Evolutionary conservation across 2,329 filamentous ascomycete genomes (phyloP).

Genomic region (Exophiala mesophila): DNA sequence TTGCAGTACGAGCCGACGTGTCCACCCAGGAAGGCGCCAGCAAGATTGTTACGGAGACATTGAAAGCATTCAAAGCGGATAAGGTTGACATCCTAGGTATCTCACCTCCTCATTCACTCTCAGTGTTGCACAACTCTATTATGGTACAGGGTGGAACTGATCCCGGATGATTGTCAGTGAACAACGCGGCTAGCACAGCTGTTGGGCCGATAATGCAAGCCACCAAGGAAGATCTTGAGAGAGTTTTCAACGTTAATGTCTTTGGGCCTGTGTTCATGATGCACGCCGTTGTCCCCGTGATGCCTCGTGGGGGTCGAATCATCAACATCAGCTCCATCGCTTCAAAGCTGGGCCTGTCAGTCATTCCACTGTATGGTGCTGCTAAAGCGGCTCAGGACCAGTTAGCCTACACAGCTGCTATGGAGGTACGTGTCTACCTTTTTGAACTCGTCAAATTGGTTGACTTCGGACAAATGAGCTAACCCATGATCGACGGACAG

Average conservation of each 20-base stretch:
- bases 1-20: conserved; percentile 13
- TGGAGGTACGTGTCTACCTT: conserved; percentile 40
- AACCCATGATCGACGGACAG: not conserved
- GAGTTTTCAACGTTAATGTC: conserved; percentile 54
- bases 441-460: not conserved
- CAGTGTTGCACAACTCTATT: too few species aligned
- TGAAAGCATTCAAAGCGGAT: conserved; percentile 14
- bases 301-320: conserved; percentile 40
- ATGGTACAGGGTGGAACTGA: too few species aligned
- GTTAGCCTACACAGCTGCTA: conserved; percentile 51
- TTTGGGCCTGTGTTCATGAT: conserved; percentile 35
- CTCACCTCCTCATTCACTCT: too few species aligned
- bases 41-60: conserved; percentile 8
- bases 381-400: conserved; percentile 58
- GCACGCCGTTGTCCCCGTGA: conserved; percentile 10
- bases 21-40: conserved; percentile 8
- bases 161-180: too few species aligned
- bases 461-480: conserved; percentile 46
- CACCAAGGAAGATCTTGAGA: conserved; percentile 42
- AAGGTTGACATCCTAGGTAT: conserved; percentile 25
- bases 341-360: conserved; percentile 14
- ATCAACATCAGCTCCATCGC: conserved; percentile 37
- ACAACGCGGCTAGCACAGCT: conserved; percentile 27
- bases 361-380: conserved; percentile 43
- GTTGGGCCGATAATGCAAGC: conserved; percentile 22